phyloP scores from a whole-genome alignment of 2,329 filamentous ascomycete species.

The Microdochium bolleyi region DNA sequence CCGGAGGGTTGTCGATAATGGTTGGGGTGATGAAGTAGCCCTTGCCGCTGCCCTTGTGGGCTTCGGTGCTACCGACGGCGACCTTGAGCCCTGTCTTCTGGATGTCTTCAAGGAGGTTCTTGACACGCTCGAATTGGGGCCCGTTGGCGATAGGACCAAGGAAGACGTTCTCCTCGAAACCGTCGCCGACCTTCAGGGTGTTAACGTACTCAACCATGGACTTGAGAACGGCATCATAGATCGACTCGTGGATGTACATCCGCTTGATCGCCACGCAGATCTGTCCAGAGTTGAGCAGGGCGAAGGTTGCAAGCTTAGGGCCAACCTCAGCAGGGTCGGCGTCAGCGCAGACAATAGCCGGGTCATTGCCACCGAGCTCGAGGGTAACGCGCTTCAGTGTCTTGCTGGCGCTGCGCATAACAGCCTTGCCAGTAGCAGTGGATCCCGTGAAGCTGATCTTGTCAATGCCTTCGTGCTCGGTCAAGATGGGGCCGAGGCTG shows the following conservation, averaged over 20 bases:
- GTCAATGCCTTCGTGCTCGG: conserved; percentile 50
- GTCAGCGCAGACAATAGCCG: conserved; percentile 58
- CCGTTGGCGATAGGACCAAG: conserved; percentile 42
- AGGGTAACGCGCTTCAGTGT: conserved; percentile 61
- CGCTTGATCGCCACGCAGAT: conserved; percentile 52
- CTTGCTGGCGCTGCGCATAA: conserved; percentile 63
- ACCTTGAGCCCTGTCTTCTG: conserved; percentile 23
- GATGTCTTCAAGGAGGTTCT: conserved; percentile 35
- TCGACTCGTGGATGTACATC: conserved; percentile 45
- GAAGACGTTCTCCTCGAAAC: conserved; percentile 19
- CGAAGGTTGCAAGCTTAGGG: conserved; percentile 34
- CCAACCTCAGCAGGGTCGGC: conserved; percentile 57
- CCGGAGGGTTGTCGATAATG: conserved; percentile 53
- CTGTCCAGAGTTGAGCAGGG: conserved; percentile 49
- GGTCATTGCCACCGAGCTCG: conserved; percentile 61
- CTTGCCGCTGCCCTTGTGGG: conserved; percentile 10
- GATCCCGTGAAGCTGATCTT: conserved; percentile 70
- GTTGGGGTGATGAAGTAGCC: conserved; percentile 51
- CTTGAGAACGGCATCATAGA: conserved; percentile 47
- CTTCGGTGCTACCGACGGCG: conserved; percentile 6
- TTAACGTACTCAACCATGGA: conserved; percentile 42
- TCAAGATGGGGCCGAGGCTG: conserved; percentile 57
- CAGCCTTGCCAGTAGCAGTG: conserved; percentile 32
- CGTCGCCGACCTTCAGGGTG: conserved; percentile 28
- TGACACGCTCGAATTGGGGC: conserved; percentile 38